A percentile compares a stretch with the other conserved stretches of the same genome.
These are phyloP conservation scores for Stephanodiscus minutulus DNA, from an alignment of 108 stramenopile genomes.

Conservation along the genomic window DNA sequence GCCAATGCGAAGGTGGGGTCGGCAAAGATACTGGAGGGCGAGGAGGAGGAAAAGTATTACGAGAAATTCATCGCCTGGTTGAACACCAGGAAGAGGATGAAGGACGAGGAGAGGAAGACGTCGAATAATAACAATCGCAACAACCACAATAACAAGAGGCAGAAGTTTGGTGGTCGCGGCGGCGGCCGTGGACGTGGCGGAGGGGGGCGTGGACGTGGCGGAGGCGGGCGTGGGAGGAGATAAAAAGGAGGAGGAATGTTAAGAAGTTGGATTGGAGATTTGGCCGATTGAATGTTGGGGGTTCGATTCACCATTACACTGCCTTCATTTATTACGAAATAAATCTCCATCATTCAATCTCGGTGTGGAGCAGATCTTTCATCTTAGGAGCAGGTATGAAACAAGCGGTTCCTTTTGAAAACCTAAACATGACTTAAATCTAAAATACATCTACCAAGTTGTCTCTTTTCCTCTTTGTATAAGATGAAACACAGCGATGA, in stretches of 20 bases:
- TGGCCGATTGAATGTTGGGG: too few species aligned
- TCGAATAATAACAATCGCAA: not conserved
- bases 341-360: too few species aligned
- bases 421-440: too few species aligned
- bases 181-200: constrained; percentile 4
- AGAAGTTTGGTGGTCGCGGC: constrained; percentile 1
- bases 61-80: constrained; percentile 76
- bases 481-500: too few species aligned
- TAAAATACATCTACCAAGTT: too few species aligned
- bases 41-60: constrained; percentile 88
- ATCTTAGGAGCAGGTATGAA: too few species aligned
- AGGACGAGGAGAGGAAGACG: constrained; percentile 57
- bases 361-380: too few species aligned
- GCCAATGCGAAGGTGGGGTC: constrained; percentile 62
- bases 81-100: constrained; percentile 64
- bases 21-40: constrained; percentile 74
- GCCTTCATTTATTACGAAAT: too few species aligned
- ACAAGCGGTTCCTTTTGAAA: too few species aligned
- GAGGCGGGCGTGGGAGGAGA: constrained; percentile 1
- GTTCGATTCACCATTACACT: too few species aligned
- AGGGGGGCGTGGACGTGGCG: constrained; percentile 1
- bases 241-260: not conserved
- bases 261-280: not conserved
- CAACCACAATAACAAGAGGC: not conserved
- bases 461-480: too few species aligned